Evolutionary conservation across 306 rosid genomes (phyloP).

Genomic region (Sicyos baderoa): DNA sequence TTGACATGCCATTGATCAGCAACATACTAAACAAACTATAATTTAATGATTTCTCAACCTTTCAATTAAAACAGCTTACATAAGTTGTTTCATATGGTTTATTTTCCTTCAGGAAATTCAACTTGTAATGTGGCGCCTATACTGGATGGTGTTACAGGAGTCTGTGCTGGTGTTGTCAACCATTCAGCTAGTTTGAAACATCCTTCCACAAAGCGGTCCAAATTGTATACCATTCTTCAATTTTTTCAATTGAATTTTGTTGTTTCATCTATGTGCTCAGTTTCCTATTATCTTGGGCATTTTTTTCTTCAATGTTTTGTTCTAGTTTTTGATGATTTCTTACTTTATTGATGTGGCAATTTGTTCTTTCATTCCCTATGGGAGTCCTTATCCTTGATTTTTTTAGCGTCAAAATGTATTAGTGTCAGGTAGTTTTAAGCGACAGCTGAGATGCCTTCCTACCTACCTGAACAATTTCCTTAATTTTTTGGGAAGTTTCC

Average conservation of each 20-base stretch:
- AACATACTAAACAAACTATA: not conserved
- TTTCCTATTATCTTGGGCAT: not conserved
- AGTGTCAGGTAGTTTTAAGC: not conserved
- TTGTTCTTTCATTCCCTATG: not conserved
- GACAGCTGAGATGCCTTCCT: constrained; percentile 4
- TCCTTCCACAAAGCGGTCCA: constrained; percentile 75
- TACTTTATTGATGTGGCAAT: not conserved
- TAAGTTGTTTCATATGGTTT: not conserved
- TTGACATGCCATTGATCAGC: not conserved
- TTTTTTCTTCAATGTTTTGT: not conserved
- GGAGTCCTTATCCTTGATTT: not conserved
- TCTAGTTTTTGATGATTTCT: not conserved
- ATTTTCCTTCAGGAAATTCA: constrained; percentile 37
- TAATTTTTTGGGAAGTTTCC: not conserved
- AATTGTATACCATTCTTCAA: constrained; percentile 57
- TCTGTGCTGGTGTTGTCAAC: constrained; percentile 40
- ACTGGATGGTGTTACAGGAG: constrained; percentile 45
- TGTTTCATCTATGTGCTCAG: constrained; percentile 8
- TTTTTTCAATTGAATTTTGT: constrained; percentile 6
- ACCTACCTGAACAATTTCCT: not conserved
- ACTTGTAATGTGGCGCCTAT: constrained; percentile 33
- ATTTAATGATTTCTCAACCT: not conserved
- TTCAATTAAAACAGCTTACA: constrained; percentile 13
- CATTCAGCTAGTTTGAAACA: constrained; percentile 42
- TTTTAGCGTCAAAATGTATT: not conserved